These are phyloP conservation scores for Pilobolus umbonatus DNA, from an alignment of 192 early-diverging fungal species.

Conservation along the genomic window DNA sequence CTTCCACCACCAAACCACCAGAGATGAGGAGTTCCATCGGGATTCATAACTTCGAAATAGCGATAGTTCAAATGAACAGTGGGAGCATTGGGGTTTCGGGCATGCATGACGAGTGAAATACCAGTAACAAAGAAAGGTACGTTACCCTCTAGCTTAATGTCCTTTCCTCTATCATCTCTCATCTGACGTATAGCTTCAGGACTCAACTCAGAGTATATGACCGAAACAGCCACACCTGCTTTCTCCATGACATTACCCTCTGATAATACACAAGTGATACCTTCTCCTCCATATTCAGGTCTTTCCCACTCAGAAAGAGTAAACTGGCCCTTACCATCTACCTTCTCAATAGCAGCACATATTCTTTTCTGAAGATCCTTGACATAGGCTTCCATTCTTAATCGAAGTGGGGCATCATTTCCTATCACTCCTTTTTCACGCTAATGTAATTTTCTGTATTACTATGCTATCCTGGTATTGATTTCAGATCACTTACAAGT, in stretches of 20 bases:
- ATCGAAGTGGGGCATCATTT: slow-evolving; percentile 58
- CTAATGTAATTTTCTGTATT: slow-evolving; percentile 4
- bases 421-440: slow-evolving; percentile 30
- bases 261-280: slow-evolving; percentile 86
- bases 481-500: slow-evolving; percentile 4
- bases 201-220: slow-evolving; percentile 78
- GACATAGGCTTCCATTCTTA: slow-evolving; percentile 75
- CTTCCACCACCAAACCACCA: slow-evolving; percentile 98
- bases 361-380: slow-evolving; percentile 73
- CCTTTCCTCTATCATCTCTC: slow-evolving; percentile 67
- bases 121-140: slow-evolving; percentile 85
- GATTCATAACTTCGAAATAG: slow-evolving; percentile 85
- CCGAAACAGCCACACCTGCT: slow-evolving; percentile 91
- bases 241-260: slow-evolving; percentile 92
- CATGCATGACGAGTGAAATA: slow-evolving; percentile 88
- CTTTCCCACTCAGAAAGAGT: slow-evolving; percentile 78
- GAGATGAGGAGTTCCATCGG: slow-evolving; percentile 55
- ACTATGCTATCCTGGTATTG: background rate
- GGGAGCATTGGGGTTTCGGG: slow-evolving; percentile 89
- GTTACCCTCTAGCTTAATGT: slow-evolving; percentile 53
- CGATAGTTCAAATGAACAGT: slow-evolving; percentile 97
- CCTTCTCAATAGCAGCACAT: slow-evolving; percentile 55
- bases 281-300: slow-evolving; percentile 81
- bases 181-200: slow-evolving; percentile 73
- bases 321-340: slow-evolving; percentile 60